Percentiles rank a stretch among this genome's conserved stretches.
Evolutionary conservation across 352 stramenopile genomes (phyloP).

Genomic region (Lagenidium sp.): DNA sequence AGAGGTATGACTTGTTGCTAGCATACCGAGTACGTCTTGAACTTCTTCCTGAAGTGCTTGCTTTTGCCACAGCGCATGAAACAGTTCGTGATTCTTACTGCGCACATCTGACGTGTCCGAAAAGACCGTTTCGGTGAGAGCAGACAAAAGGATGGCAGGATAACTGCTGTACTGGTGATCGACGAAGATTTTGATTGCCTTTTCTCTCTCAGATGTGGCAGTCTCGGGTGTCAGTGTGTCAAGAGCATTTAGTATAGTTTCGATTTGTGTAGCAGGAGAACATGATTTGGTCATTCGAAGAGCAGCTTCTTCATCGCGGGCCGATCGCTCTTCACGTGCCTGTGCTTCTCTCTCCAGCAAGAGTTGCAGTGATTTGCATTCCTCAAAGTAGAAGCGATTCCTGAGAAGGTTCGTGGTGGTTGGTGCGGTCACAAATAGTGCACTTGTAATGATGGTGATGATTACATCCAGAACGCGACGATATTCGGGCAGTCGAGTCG

Average conservation of each 20-base stretch:
- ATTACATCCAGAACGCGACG: slow-evolving; percentile 45
- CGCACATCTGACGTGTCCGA: no score
- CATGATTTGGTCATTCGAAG: no score
- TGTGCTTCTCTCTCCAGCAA: slow-evolving; percentile 8
- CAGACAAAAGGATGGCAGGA: no score
- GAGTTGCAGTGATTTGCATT: slow-evolving; percentile 16
- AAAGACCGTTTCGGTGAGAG: no score
- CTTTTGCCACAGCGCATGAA: slow-evolving; percentile 29
- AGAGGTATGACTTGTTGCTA: slow-evolving; percentile 16
- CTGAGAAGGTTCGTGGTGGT: background rate
- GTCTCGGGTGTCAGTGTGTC: no score
- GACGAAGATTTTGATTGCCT: no score
- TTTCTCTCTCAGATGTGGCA: no score
- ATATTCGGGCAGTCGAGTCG: slow-evolving; percentile 44
- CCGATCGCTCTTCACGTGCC: background rate
- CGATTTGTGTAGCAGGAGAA: no score
- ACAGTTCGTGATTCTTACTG: slow-evolving; percentile 17
- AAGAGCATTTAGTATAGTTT: no score
- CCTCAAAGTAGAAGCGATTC: slow-evolving; percentile 39
- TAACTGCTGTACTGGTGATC: no score
- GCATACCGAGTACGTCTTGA: slow-evolving; percentile 17
- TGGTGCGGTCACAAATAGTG: slow-evolving; percentile 19
- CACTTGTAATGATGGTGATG: slow-evolving; percentile 38
- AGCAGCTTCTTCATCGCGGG: background rate
- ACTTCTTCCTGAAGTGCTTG: slow-evolving; percentile 14